phyloP scores from a whole-genome alignment of 305 asterid genomes.

The Ruellia speciosa region DNA sequence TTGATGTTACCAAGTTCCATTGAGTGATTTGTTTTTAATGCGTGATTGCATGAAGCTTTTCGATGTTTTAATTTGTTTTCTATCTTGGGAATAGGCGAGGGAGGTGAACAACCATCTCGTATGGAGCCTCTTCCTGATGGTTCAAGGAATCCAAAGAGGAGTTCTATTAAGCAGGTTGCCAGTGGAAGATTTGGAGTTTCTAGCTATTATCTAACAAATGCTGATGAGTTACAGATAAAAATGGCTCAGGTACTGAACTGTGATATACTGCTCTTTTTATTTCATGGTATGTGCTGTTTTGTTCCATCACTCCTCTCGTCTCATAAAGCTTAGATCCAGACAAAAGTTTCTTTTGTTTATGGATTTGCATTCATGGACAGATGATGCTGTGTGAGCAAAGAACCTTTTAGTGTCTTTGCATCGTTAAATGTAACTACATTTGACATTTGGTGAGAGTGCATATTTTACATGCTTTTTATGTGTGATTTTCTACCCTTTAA shows the following conservation, averaged over 20 bases:
- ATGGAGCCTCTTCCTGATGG: conserved; percentile 93
- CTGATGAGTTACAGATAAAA: conserved; percentile 90
- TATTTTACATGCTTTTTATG: conserved; percentile 20
- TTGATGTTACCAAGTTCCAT: no score
- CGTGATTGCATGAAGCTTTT: no score
- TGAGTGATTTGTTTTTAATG: no score
- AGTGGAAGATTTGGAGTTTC: conserved; percentile 99
- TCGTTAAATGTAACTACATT: conserved; percentile 45
- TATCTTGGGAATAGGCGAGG: conserved; percentile 54
- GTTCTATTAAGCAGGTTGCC: conserved; percentile 97
- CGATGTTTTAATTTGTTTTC: not conserved
- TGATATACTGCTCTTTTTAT: conserved; percentile 1
- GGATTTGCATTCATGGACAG: conserved; percentile 51
- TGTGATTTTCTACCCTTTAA: conserved; percentile 17
- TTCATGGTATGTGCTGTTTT: not conserved
- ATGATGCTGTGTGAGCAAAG: conserved; percentile 49
- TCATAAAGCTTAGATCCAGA: conserved; percentile 14
- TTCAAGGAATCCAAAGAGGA: conserved; percentile 81
- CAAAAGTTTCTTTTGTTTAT: conserved; percentile 46
- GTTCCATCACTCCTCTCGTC: not conserved
- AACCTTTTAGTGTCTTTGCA: conserved; percentile 58
- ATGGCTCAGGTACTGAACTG: conserved; percentile 82
- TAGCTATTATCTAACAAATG: conserved; percentile 90
- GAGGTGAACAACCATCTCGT: conserved; percentile 98
- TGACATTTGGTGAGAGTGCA: conserved; percentile 50